A percentile compares a stretch with the other conserved stretches of the same genome.
phyloP scores from a whole-genome alignment of 371 early-diverging fungal genomes.

The Mortierella sp. region DNA sequence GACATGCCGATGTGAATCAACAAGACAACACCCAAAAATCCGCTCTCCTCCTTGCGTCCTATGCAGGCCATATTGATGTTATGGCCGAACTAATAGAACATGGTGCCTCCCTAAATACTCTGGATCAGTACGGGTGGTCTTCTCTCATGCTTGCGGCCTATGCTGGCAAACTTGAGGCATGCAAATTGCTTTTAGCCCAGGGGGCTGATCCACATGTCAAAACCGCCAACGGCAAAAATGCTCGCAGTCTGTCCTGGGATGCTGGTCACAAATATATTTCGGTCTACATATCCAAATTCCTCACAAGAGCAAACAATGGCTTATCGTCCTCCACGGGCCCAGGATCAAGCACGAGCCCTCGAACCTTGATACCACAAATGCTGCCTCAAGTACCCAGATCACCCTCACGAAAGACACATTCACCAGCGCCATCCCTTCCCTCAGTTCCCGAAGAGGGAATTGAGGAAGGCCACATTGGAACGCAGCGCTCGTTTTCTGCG shows the following conservation, averaged over 20 bases:
- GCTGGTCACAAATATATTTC: constrained; percentile 52
- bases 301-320: constrained; percentile 12
- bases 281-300: constrained; percentile 42
- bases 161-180: constrained; percentile 48
- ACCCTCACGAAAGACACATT: constrained; percentile 47
- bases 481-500: constrained; percentile 35
- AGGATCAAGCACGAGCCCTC: constrained; percentile 25
- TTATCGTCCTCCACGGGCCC: constrained; percentile 16
- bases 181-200: constrained; percentile 48
- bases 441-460: constrained; percentile 37
- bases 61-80: constrained; percentile 53
- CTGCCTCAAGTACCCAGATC: constrained; percentile 29
- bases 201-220: constrained; percentile 53
- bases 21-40: constrained; percentile 59
- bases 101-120: constrained; percentile 47
- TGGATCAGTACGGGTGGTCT: constrained; percentile 60
- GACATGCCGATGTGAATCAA: constrained; percentile 55
- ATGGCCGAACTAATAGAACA: constrained; percentile 49
- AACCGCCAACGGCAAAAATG: constrained; percentile 57
- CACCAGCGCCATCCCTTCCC: constrained; percentile 40
- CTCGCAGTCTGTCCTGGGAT: constrained; percentile 54
- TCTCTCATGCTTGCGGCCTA: constrained; percentile 61
- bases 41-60: constrained; percentile 54
- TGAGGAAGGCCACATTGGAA: constrained; percentile 23
- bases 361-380: constrained; percentile 28